Evolutionary conservation across 2,329 filamentous ascomycete species (phyloP).

Genomic region (Colletotrichum karsti): DNA sequence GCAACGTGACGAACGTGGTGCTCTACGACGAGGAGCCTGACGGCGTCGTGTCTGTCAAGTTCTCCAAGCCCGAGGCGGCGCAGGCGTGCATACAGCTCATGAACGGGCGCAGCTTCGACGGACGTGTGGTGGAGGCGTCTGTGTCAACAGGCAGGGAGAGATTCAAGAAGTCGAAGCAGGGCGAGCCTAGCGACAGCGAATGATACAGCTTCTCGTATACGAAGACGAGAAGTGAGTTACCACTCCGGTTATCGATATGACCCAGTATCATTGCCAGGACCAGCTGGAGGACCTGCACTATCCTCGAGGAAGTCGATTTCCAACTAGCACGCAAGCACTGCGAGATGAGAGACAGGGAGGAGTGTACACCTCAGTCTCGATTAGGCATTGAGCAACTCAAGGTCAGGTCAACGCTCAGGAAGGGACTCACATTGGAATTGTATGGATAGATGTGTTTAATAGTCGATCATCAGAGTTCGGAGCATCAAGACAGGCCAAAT

Average conservation of each 20-base stretch:
- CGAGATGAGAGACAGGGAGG: no score
- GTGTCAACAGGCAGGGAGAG: constrained; percentile 76
- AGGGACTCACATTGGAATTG: not conserved
- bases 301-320: no score
- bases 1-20: constrained; percentile 88
- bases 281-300: no score
- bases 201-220: constrained; percentile 41
- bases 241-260: no score
- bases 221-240: constrained; percentile 35
- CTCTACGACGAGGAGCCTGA: constrained; percentile 88
- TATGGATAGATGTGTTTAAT: not conserved
- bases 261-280: no score
- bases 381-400: no score
- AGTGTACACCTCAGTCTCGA: no score
- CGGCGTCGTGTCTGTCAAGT: constrained; percentile 87
- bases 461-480: not conserved
- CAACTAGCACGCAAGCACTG: no score
- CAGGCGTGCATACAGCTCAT: constrained; percentile 77
- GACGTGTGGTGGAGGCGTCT: constrained; percentile 75
- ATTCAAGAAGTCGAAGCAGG: constrained; percentile 74
- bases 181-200: constrained; percentile 57
- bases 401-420: no score
- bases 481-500: not conserved
- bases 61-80: constrained; percentile 76
- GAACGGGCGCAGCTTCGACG: constrained; percentile 83